A percentile compares a stretch with the other conserved stretches of the same genome.
Evolutionary conservation across 208 protist genomes (phyloP).

Genomic region (Wallacemonas sp.): DNA sequence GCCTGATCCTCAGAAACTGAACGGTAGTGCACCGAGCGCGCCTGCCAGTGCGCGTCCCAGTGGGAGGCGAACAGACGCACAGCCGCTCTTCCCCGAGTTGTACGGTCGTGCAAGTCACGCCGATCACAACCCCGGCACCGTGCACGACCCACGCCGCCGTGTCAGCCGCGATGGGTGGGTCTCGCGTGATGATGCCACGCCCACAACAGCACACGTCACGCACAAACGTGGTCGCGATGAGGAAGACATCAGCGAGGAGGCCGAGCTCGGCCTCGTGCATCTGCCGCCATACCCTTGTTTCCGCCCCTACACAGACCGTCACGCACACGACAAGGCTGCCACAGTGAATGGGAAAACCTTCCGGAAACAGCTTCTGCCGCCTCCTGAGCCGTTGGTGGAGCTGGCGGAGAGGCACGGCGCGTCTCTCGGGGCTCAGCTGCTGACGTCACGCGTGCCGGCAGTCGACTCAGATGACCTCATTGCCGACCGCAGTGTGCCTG

Average conservation of each 20-base stretch:
- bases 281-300: constrained; percentile 57
- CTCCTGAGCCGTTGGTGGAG: constrained; percentile 36
- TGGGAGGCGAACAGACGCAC: constrained; percentile 50
- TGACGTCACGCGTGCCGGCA: constrained; percentile 34
- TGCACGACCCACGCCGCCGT: constrained; percentile 6
- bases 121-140: background rate
- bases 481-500: constrained; percentile 24
- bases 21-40: background rate
- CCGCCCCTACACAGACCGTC: constrained; percentile 6
- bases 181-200: background rate
- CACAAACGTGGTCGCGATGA: background rate
- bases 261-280: background rate
- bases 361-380: constrained; percentile 33
- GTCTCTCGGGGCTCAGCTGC: constrained; percentile 24
- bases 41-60: background rate
- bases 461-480: constrained; percentile 56
- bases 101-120: too few relatives aligned
- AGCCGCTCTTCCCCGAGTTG: constrained; percentile 53
- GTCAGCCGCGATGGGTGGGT: constrained; percentile 47
- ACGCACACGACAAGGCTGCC: background rate
- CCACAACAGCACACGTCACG: background rate
- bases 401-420: constrained; percentile 22
- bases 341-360: constrained; percentile 12
- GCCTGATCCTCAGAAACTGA: too few relatives aligned
- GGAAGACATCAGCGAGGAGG: background rate